Evolutionary conservation across 768 basidiomycete genomes (phyloP).

Genomic region (Neoboletus subvelutipes): DNA sequence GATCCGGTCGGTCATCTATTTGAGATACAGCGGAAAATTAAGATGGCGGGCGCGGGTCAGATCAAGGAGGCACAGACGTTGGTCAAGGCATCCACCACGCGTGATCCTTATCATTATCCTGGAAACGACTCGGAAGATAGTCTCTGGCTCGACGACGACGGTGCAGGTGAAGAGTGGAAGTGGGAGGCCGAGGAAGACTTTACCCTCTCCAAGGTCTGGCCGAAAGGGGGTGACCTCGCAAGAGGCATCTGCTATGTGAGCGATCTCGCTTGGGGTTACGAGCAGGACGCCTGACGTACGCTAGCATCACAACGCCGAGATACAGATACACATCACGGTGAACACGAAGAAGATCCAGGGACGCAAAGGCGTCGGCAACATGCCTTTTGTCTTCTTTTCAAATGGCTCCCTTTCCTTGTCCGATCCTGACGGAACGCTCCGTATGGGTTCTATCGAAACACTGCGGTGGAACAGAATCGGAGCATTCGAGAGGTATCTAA

Average conservation of each 20-base stretch:
- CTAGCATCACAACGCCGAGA: slow-evolving; percentile 53
- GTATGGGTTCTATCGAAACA: slow-evolving; percentile 24
- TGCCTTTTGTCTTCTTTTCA: slow-evolving; percentile 59
- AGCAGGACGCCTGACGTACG: not conserved
- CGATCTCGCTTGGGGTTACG: slow-evolving; percentile 4
- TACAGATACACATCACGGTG: slow-evolving; percentile 62
- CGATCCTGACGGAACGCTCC: slow-evolving; percentile 22
- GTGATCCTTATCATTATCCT: slow-evolving; percentile 47
- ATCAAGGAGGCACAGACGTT: slow-evolving; percentile 51
- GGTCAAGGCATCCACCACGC: slow-evolving; percentile 50
- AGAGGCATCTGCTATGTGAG: slow-evolving; percentile 65
- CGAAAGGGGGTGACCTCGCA: slow-evolving; percentile 38
- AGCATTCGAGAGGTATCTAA: slow-evolving; percentile 27
- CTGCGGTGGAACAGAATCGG: slow-evolving; percentile 32
- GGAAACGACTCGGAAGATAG: slow-evolving; percentile 40
- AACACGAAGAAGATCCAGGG: slow-evolving; percentile 51
- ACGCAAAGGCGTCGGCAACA: slow-evolving; percentile 59
- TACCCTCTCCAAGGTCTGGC: slow-evolving; percentile 59
- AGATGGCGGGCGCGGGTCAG: slow-evolving; percentile 48
- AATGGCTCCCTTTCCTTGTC: slow-evolving; percentile 38
- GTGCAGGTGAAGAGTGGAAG: slow-evolving; percentile 50
- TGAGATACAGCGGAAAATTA: slow-evolving; percentile 52
- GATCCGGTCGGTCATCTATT: slow-evolving; percentile 50
- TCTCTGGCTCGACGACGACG: slow-evolving; percentile 29
- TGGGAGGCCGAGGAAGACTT: slow-evolving; percentile 75